Evolutionary conservation across 176 grass and related monocot species (phyloP).

Genomic region (Eragrostis curvula): DNA sequence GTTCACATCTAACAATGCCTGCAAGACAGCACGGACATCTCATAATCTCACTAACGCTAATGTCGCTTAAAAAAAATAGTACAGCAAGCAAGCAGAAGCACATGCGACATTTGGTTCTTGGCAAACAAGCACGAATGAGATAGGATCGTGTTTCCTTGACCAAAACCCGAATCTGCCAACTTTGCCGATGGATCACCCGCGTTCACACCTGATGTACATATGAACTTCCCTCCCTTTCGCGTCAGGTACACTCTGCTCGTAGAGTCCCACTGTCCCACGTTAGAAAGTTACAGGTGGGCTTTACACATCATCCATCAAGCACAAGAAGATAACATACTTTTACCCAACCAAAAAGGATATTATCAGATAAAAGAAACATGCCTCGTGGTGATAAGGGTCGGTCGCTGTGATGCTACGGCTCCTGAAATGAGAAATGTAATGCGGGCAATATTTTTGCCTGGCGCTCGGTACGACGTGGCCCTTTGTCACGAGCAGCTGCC

Average conservation of each 20-base stretch:
- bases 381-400: not conserved
- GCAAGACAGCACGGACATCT: not conserved
- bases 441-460: not conserved
- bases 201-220: conserved; percentile 36
- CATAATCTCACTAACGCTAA: too few species aligned
- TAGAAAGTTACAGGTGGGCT: not conserved
- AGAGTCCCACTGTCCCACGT: too few species aligned
- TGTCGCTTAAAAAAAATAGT: too few species aligned
- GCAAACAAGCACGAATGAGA: conserved; percentile 7
- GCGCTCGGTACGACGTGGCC: too few species aligned
- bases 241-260: conserved; percentile 11
- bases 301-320: not conserved
- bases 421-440: too few species aligned
- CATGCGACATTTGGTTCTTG: not conserved
- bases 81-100: too few species aligned
- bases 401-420: not conserved
- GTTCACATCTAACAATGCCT: conserved; percentile 7
- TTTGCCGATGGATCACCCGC: not conserved
- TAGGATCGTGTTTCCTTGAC: not conserved
- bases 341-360: not conserved
- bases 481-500: not conserved
- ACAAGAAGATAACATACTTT: not conserved
- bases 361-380: not conserved
- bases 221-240: not conserved
- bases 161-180: conserved; percentile 41